phyloP scores from a whole-genome alignment of 306 rosid genomes.

The Lablab purpureus region DNA sequence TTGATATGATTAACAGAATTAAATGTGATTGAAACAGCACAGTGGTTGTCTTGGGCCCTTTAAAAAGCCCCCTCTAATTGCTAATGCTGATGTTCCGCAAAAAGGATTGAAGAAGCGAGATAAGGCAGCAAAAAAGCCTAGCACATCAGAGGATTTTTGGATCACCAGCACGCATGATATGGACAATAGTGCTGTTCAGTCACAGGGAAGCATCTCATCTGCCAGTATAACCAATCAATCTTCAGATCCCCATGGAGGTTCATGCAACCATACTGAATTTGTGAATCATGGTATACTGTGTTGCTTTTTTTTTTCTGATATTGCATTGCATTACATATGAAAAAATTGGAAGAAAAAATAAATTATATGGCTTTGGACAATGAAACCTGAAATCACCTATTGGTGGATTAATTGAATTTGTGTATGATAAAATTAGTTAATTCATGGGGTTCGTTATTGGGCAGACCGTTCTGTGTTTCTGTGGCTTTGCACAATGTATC shows the following conservation, averaged over 20 bases:
- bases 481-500: not conserved
- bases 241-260: slow-evolving; percentile 62
- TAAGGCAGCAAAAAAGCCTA: slow-evolving; percentile 55
- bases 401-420: slow-evolving; percentile 11
- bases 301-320: slow-evolving; percentile 24
- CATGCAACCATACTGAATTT: slow-evolving; percentile 68
- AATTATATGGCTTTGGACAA: not conserved
- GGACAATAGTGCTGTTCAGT: slow-evolving; percentile 92
- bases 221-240: slow-evolving; percentile 74
- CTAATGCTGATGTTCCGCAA: slow-evolving; percentile 53
- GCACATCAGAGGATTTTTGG: slow-evolving; percentile 85
- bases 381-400: slow-evolving; percentile 8
- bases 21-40: slow-evolving; percentile 90
- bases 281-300: slow-evolving; percentile 73
- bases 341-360: not conserved
- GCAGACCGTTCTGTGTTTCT: slow-evolving; percentile 1
- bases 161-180: slow-evolving; percentile 89
- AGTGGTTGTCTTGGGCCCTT: slow-evolving; percentile 94
- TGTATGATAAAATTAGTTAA: not conserved
- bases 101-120: slow-evolving; percentile 48
- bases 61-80: slow-evolving; percentile 54
- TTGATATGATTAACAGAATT: slow-evolving; percentile 57
- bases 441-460: not conserved
- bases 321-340: slow-evolving; percentile 16
- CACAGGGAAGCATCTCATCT: slow-evolving; percentile 92